Percentiles rank a stretch among this genome's conserved stretches.
These are phyloP conservation scores for Collybia mongolica DNA, from an alignment of 768 basidiomycete genomes.

Conservation along the genomic window DNA sequence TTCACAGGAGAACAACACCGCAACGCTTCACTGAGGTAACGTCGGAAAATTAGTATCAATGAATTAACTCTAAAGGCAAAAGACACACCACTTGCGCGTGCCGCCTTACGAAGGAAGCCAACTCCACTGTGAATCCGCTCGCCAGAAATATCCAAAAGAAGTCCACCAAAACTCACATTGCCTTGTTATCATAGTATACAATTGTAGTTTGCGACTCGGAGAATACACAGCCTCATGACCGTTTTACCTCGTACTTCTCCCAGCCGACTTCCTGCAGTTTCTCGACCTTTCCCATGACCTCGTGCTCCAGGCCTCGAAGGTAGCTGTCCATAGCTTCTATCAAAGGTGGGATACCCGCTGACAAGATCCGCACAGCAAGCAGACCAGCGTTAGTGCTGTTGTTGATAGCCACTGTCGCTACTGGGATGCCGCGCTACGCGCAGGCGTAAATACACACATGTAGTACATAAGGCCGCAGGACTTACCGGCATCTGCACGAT, in stretches of 20 bases:
- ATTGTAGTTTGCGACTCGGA: background rate
- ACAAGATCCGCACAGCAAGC: constrained; percentile 88
- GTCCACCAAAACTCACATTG: too few species aligned
- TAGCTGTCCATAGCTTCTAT: constrained; percentile 72
- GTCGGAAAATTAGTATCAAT: constrained; percentile 13
- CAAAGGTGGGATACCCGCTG: constrained; percentile 67
- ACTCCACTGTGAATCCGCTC: background rate
- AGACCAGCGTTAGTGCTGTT: constrained; percentile 93
- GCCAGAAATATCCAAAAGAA: too few species aligned
- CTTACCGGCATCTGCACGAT: constrained; percentile 99
- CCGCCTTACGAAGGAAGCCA: background rate
- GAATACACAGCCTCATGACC: constrained; percentile 11
- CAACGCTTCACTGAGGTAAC: background rate
- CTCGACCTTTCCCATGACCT: constrained; percentile 80
- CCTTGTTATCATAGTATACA: too few species aligned
- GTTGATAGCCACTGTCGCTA: constrained; percentile 96
- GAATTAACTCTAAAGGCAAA: constrained; percentile 2
- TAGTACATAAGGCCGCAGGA: constrained; percentile 11
- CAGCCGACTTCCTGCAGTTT: constrained; percentile 78
- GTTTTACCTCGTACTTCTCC: constrained; percentile 70
- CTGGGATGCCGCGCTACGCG: constrained; percentile 87
- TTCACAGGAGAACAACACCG: background rate
- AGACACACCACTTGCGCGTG: constrained; percentile 4
- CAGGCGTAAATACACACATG: background rate
- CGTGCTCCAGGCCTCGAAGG: constrained; percentile 62